A percentile compares a stretch with the other conserved stretches of the same genome.
Conservation (phyloP, 352 stramenopile genomes). For the Phytophthora cryptogea region DNA sequence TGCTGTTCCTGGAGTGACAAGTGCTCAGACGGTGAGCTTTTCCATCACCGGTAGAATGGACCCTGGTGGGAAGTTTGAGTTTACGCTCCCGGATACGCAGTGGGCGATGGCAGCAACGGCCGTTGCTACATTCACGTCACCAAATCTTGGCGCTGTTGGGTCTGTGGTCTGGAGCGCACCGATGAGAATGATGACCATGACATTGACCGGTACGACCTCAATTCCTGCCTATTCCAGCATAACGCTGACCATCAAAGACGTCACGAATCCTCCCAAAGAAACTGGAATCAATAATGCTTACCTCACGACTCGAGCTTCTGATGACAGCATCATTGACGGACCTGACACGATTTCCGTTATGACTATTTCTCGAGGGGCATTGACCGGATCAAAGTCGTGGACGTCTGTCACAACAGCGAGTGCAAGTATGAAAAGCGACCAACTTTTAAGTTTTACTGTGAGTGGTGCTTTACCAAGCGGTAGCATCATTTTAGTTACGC, state of each 20-base stretch:
- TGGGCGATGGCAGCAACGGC: constrained; percentile 41
- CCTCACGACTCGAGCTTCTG: constrained; percentile 38
- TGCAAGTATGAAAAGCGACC: constrained; percentile 62
- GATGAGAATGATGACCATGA: constrained; percentile 40
- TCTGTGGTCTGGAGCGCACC: constrained; percentile 37
- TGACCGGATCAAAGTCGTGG: constrained; percentile 45
- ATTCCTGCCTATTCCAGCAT: constrained; percentile 42
- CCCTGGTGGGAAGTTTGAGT: constrained; percentile 43
- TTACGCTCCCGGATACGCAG: constrained; percentile 46
- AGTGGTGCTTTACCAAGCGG: constrained; percentile 57
- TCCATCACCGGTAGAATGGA: constrained; percentile 45
- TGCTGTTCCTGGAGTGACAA: constrained; percentile 52
- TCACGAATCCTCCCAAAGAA: constrained; percentile 64
- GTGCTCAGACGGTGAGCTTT: constrained; percentile 52
- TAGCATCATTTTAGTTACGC: constrained; percentile 41
- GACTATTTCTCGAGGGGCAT: constrained; percentile 38
- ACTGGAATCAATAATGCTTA: constrained; percentile 45
- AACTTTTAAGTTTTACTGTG: constrained; percentile 44
- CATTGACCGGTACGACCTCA: constrained; percentile 20
- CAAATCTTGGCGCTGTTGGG: constrained; percentile 38
- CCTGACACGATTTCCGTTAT: constrained; percentile 48
- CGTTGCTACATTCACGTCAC: constrained; percentile 37
- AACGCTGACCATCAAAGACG: constrained; percentile 33
- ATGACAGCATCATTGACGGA: constrained; percentile 54
- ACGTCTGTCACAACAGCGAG: constrained; percentile 42